A percentile compares a stretch with the other conserved stretches of the same genome.
These are phyloP conservation scores for Nematodospora anomalae DNA, from an alignment of 1,139 yeast species.

Conservation along the genomic window DNA sequence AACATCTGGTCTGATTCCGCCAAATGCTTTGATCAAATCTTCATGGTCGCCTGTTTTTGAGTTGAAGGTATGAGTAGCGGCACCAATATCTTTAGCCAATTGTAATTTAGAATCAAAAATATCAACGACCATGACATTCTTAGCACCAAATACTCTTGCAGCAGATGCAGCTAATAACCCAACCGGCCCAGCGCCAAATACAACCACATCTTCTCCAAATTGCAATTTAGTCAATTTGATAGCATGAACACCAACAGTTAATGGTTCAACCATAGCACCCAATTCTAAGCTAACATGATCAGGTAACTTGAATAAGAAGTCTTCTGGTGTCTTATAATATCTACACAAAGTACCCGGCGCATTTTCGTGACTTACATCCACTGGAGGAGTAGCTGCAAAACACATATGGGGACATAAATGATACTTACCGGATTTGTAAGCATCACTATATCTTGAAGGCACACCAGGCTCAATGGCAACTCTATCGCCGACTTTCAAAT, in stretches of 20 bases:
- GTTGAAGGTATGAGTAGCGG: constrained; percentile 62
- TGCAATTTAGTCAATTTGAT: constrained; percentile 64
- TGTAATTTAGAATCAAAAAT: constrained; percentile 57
- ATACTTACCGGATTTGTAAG: constrained; percentile 73
- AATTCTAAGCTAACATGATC: constrained; percentile 75
- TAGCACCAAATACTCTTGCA: constrained; percentile 82
- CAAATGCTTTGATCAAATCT: constrained; percentile 39
- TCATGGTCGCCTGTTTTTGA: constrained; percentile 41
- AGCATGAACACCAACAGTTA: constrained; percentile 85
- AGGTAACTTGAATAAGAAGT: constrained; percentile 77
- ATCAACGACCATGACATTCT: constrained; percentile 65
- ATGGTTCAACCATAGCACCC: constrained; percentile 89
- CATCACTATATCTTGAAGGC: constrained; percentile 74
- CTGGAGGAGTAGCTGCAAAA: constrained; percentile 80
- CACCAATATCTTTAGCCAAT: constrained; percentile 56
- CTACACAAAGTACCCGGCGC: constrained; percentile 73
- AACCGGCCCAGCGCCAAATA: constrained; percentile 94
- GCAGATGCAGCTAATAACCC: constrained; percentile 79
- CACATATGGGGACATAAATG: constrained; percentile 81
- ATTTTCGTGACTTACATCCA: constrained; percentile 39
- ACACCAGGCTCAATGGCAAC: constrained; percentile 78
- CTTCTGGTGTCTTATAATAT: constrained; percentile 77
- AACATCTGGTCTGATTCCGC: constrained; percentile 52
- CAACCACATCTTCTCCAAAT: constrained; percentile 73
- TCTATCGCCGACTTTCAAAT: constrained; percentile 69